Evolutionary conservation across 73 alveolate species (phyloP).

Genomic region (Paramecium octaurelia): DNA sequence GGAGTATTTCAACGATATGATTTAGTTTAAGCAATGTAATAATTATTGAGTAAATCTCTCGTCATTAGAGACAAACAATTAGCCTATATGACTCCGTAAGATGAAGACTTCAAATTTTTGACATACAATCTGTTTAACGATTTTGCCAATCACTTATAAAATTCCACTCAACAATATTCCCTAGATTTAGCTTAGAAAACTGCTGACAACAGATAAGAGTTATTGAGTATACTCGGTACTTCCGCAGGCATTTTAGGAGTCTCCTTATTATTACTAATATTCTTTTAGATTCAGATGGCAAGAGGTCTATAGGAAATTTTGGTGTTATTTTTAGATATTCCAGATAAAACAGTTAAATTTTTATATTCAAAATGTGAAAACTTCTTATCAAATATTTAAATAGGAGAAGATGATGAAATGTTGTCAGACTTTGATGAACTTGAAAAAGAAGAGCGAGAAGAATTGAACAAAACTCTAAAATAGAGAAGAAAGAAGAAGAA

Average conservation of each 20-base stretch:
- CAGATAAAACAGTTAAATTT: conserved; percentile 31
- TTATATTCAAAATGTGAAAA: conserved; percentile 50
- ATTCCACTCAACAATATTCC: neutral
- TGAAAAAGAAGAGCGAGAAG: conserved; percentile 44
- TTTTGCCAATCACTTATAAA: neutral
- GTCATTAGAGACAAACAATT: neutral
- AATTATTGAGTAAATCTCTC: neutral
- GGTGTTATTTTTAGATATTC: conserved; percentile 36
- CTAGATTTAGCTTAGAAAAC: neutral
- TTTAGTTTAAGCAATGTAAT: neutral
- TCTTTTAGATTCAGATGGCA: neutral
- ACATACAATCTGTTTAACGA: neutral
- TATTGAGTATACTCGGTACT: neutral
- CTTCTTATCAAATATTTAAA: conserved; percentile 38
- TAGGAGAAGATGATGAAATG: conserved; percentile 60
- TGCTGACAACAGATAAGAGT: neutral
- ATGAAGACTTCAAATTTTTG: neutral
- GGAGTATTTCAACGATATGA: neutral
- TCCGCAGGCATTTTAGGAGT: neutral
- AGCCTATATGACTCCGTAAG: neutral
- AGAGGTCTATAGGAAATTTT: neutral
- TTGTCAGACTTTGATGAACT: conserved; percentile 46
- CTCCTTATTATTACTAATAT: neutral
- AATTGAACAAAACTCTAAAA: conserved; percentile 3
- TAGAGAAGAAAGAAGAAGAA: conserved; percentile 41